Conservation (phyloP, 345 rosid genomes). For the Rhizophora apiculata region DNA sequence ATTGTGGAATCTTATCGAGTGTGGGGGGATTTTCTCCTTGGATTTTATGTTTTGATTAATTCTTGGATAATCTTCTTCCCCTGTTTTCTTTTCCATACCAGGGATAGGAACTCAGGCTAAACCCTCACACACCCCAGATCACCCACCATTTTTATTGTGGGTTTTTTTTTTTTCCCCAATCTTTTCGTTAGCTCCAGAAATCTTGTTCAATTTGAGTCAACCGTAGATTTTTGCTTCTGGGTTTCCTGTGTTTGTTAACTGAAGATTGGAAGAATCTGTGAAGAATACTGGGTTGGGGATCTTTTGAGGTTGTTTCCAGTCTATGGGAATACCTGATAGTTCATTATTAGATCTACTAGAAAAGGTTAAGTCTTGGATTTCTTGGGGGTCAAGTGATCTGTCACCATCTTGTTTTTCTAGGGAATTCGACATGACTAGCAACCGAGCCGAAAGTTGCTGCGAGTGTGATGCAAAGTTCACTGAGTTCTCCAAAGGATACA, state of each 20-base stretch:
- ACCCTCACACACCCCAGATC: constrained; percentile 19
- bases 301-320: constrained; percentile 36
- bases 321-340: constrained; percentile 78
- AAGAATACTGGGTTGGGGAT: constrained; percentile 16
- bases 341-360: constrained; percentile 64
- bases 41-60: constrained; percentile 37
- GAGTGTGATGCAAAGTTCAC: constrained; percentile 42
- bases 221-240: background rate
- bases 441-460: constrained; percentile 41
- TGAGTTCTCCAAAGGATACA: constrained; percentile 34
- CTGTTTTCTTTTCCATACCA: constrained; percentile 2
- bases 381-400: constrained; percentile 56
- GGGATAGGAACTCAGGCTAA: background rate
- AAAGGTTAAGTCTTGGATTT: constrained; percentile 73
- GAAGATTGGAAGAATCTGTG: background rate
- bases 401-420: constrained; percentile 25
- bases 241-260: background rate
- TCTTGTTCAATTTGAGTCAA: constrained; percentile 14
- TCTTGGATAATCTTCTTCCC: constrained; percentile 40
- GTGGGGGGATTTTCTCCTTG: constrained; percentile 32
- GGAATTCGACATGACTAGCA: constrained; percentile 45
- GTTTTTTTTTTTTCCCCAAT: constrained; percentile 10
- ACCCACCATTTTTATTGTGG: constrained; percentile 70
- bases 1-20: constrained; percentile 19
- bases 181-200: background rate